Evolutionary conservation across 257 asterid species (phyloP).

Genomic region (Scutellaria minor): DNA sequence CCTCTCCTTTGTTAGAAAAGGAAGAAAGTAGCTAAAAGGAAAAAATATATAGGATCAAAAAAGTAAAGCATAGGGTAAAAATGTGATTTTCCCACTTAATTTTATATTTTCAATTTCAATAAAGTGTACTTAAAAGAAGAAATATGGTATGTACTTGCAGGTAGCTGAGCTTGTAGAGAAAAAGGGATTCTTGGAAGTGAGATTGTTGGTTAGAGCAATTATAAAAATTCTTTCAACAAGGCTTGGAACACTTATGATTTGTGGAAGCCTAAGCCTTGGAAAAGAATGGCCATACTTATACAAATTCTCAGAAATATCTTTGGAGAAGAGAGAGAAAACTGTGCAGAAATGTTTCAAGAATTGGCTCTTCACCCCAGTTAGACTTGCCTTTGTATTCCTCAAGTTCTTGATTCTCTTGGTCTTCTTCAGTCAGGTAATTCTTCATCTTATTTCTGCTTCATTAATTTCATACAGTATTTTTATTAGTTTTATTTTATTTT

Average conservation of each 20-base stretch:
- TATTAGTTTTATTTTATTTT: no score
- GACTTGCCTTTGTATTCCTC: conserved; percentile 75
- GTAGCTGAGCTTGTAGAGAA: conserved; percentile 63
- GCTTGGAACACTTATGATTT: conserved; percentile 64
- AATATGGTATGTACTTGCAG: conserved; percentile 36
- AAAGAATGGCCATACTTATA: conserved; percentile 64
- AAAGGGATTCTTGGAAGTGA: conserved; percentile 56
- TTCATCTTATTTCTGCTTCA: no score
- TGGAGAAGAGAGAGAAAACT: conserved; percentile 66
- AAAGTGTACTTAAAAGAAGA: no score
- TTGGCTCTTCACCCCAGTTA: conserved; percentile 64
- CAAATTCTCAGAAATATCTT: conserved; percentile 55
- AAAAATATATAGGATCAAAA: no score
- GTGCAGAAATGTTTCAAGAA: conserved; percentile 63
- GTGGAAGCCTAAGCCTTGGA: conserved; percentile 58
- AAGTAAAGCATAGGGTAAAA: no score
- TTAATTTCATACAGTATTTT: no score
- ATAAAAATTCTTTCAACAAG: conserved; percentile 65
- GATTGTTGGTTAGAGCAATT: conserved; percentile 47
- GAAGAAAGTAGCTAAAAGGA: no score
- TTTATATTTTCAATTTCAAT: neutral
- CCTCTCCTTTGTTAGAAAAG: no score
- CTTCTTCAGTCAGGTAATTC: conserved; percentile 63
- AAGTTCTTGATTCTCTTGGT: conserved; percentile 63
- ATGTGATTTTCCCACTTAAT: neutral